A percentile compares a stretch with the other conserved stretches of the same genome.
phyloP scores from a whole-genome alignment of 768 basidiomycete species.

The Trametes villosa region DNA sequence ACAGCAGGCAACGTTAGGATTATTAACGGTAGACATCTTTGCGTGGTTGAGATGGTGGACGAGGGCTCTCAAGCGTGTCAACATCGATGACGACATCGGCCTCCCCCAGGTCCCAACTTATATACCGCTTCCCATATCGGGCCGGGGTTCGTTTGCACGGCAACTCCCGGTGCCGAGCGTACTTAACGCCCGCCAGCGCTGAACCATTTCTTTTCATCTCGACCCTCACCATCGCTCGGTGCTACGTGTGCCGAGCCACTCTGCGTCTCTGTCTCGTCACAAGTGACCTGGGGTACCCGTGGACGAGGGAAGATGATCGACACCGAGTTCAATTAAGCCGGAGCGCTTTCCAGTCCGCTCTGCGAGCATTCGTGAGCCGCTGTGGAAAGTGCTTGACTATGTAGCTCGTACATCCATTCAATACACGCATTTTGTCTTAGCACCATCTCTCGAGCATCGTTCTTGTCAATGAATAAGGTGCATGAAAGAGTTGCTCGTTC shows the following conservation, averaged over 20 bases:
- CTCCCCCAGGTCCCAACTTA: background rate
- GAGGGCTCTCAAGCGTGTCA: constrained; percentile 44
- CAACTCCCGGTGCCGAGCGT: constrained; percentile 1
- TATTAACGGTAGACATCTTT: constrained; percentile 41
- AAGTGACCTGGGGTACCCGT: constrained; percentile 57
- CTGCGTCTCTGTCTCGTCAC: constrained; percentile 42
- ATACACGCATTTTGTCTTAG: background rate
- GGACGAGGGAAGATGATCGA: constrained; percentile 47
- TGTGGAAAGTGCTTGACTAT: constrained; percentile 76
- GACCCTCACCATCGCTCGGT: constrained; percentile 46
- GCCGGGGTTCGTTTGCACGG: background rate
- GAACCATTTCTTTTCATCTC: constrained; percentile 21
- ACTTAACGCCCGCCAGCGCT: background rate
- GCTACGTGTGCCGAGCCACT: constrained; percentile 53
- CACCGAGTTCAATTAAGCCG: constrained; percentile 78
- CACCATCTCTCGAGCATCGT: background rate
- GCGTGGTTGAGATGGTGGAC: constrained; percentile 44
- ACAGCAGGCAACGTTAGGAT: constrained; percentile 51
- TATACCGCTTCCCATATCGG: constrained; percentile 10
- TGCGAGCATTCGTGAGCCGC: constrained; percentile 41
- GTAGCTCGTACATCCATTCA: constrained; percentile 57
- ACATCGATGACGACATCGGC: constrained; percentile 29
- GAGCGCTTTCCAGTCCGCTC: constrained; percentile 56
- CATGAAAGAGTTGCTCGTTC: no score
- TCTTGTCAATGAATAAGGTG: background rate